Evolutionary conservation across 345 rosid species (phyloP).

Genomic region (Corchorus capsularis): DNA sequence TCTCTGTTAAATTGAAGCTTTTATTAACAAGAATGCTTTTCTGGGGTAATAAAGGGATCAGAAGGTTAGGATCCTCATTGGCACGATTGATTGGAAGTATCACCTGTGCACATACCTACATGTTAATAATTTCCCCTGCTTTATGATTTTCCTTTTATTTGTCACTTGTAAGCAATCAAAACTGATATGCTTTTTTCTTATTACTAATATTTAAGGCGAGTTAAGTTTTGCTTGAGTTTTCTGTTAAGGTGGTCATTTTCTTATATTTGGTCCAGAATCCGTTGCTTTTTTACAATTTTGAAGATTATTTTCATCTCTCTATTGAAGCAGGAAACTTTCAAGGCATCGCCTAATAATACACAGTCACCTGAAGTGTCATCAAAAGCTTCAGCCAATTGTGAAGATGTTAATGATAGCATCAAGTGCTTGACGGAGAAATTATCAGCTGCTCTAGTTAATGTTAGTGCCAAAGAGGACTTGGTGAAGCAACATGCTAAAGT

Average conservation of each 20-base stretch:
- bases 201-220: background rate
- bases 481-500: slow-evolving; percentile 92
- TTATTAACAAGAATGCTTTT: background rate
- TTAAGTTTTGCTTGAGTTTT: slow-evolving; percentile 4
- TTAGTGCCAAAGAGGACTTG: slow-evolving; percentile 85
- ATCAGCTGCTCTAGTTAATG: slow-evolving; percentile 79
- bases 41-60: no score
- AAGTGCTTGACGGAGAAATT: slow-evolving; percentile 65
- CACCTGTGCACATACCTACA: background rate
- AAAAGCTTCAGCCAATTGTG: slow-evolving; percentile 35
- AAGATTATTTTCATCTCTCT: slow-evolving; percentile 17
- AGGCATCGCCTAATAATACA: slow-evolving; percentile 51
- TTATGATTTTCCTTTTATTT: background rate
- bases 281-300: background rate
- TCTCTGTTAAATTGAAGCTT: background rate
- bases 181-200: background rate
- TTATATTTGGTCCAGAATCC: background rate
- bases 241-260: background rate
- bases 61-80: background rate
- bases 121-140: no score
- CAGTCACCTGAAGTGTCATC: slow-evolving; percentile 62
- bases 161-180: background rate
- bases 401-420: slow-evolving; percentile 50
- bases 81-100: background rate
- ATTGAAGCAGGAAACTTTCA: slow-evolving; percentile 54